These are phyloP conservation scores for Schwanniomyces etchellsii DNA, from an alignment of 1,139 yeast genomes.

Conservation along the genomic window DNA sequence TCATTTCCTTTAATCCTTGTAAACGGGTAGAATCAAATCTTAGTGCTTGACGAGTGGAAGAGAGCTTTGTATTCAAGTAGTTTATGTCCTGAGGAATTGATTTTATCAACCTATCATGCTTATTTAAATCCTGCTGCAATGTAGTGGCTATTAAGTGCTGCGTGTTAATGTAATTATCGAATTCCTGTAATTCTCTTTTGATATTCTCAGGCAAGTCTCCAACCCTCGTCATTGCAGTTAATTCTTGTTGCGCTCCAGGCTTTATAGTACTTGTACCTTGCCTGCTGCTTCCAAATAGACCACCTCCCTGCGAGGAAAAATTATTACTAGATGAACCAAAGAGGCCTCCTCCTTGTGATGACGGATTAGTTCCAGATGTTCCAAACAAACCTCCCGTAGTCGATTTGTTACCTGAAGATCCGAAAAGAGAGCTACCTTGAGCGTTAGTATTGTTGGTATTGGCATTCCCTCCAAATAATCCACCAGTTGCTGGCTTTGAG, in stretches of 20 bases:
- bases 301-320: constrained; percentile 8
- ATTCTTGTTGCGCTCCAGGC: constrained; percentile 25
- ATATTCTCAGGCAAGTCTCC: constrained; percentile 78
- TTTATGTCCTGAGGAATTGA: constrained; percentile 84
- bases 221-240: constrained; percentile 83
- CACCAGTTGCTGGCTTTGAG: constrained; percentile 16
- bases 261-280: constrained; percentile 13
- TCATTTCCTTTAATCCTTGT: constrained; percentile 29
- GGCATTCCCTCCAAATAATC: constrained; percentile 24
- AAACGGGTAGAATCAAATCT: constrained; percentile 36
- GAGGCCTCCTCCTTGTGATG: constrained; percentile 8
- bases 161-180: constrained; percentile 77
- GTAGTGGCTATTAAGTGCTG: constrained; percentile 83
- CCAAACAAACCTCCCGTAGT: constrained; percentile 35
- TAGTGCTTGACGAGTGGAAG: constrained; percentile 66
- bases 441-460: constrained; percentile 7
- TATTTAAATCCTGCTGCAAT: constrained; percentile 55
- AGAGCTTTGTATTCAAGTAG: constrained; percentile 57
- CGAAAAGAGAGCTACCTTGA: constrained; percentile 21
- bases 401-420: constrained; percentile 6
- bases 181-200: constrained; percentile 66
- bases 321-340: constrained; percentile 18
- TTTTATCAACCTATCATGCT: constrained; percentile 64
- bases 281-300: constrained; percentile 15
- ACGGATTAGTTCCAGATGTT: constrained; percentile 12